Evolutionary conservation across 768 basidiomycete species (phyloP), one percentile per base, ranked within the genome.

Genomic region (Xerocomus spinulosus): DNA sequence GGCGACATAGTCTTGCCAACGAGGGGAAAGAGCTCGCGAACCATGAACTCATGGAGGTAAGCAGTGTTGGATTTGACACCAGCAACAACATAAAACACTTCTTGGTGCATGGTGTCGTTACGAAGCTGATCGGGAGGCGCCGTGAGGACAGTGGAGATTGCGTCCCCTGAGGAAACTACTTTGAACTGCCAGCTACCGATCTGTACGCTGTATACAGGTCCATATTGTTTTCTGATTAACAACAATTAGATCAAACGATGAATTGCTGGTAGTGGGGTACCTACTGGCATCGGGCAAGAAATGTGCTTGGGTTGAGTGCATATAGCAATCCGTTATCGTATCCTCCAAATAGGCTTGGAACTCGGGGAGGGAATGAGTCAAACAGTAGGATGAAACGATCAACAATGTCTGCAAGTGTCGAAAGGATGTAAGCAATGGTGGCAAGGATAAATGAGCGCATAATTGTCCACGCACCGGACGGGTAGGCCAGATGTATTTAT

Each of bases 1-100:
- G 24, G 51, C 0, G 61, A 58, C 23, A 62, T 37, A 4, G 26
- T 12, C 39, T 20, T 60, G 41, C 58, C 61, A n/a, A 62, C 35
- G 2, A 62, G 46, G 1, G 62, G 62, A 15, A 48, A 61, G 23
- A 63, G 52, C 4, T 50, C 32, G 30, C 23, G 50, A 14, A 53
- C 37, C 53, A 61, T 53, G 34, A 59, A 48, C 21, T 42, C 28
- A 28, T 58, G 49, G 4, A 63, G 45, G 14, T 34, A 8, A 9
- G 28, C 13, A 7, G 37, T 51, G 26, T 47, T 53, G 33, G n/a
- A 2, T n/a, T 9, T 44, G 46, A 61, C 32, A 0, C 56, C 56
- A 3, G 53, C 33, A 10, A 64, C 30, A 26, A 50, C 44, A 0
- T 50, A 34, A 20, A 56, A 50, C 51, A 58, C 41, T 6, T 51